Percentiles rank a stretch among this genome's conserved stretches.
Evolutionary conservation across 257 asterid species (phyloP).

Genomic region (Nicotiana paniculata): DNA sequence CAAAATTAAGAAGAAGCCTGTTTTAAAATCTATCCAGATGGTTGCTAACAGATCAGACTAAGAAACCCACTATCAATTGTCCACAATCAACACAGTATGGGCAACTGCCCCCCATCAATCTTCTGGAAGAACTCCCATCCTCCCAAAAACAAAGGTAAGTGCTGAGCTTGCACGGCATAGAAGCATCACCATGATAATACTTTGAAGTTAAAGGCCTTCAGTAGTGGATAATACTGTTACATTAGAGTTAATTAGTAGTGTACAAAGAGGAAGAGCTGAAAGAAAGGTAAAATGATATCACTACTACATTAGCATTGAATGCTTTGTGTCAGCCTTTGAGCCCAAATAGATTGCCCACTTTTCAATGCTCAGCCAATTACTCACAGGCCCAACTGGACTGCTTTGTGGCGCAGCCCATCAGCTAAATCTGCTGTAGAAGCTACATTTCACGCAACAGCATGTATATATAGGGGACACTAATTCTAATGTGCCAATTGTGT

Average conservation of each 20-base stretch:
- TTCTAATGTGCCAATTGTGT: not conserved
- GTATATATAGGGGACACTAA: not conserved
- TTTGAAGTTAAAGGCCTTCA: not conserved
- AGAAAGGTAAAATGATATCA: not conserved
- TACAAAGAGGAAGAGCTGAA: not conserved
- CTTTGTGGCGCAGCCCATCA: not conserved
- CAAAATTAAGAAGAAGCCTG: not conserved
- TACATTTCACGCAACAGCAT: not conserved
- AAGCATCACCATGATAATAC: not conserved
- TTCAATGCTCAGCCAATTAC: not conserved
- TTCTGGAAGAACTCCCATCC: not conserved
- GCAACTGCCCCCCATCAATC: not conserved
- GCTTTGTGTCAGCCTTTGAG: not conserved
- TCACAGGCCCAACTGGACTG: slow-evolving; percentile 3
- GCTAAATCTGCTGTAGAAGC: not conserved
- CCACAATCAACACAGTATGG: not conserved
- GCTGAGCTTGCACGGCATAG: not conserved
- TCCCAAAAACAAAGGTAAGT: not conserved
- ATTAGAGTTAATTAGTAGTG: too few relatives aligned
- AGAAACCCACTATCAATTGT: not conserved
- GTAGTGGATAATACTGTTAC: not conserved
- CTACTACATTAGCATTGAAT: not conserved
- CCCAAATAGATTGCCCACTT: not conserved
- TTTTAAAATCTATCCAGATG: not conserved
- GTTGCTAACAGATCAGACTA: not conserved